Evolutionary conservation across 2,329 filamentous ascomycete species (phyloP).

Genomic region (Fusarium sp.): DNA sequence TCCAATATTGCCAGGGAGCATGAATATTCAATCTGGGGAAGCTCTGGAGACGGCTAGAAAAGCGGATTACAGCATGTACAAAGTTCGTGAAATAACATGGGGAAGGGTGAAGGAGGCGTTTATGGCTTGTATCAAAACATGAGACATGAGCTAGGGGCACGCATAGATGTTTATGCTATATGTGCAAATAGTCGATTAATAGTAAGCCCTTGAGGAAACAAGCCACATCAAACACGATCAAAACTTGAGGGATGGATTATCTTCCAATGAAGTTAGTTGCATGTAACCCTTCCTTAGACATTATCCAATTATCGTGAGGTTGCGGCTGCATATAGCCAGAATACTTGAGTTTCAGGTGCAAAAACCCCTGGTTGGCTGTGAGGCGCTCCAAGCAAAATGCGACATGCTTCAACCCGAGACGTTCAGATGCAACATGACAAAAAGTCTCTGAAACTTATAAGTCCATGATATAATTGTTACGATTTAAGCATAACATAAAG

Average conservation of each 20-base stretch:
- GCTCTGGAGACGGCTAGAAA: conserved; percentile 13
- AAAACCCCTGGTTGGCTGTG: conserved; percentile 18
- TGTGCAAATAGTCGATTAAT: conserved; percentile 33
- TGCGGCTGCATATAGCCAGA: conserved; percentile 12
- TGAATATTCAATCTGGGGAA: conserved; percentile 21
- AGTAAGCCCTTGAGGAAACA: conserved; percentile 21
- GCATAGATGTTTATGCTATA: conserved; percentile 9
- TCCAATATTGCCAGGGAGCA: conserved; percentile 23
- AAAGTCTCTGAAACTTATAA: neutral
- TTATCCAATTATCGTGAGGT: conserved; percentile 15
- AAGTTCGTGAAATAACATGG: conserved; percentile 24
- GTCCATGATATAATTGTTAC: neutral
- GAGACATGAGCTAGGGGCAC: conserved; percentile 33
- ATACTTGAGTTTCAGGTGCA: conserved; percentile 29
- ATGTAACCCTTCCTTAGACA: neutral
- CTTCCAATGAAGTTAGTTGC: conserved; percentile 17
- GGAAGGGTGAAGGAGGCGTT: conserved; percentile 36
- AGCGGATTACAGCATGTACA: conserved; percentile 25
- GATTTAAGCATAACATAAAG: neutral
- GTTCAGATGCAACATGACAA: conserved; percentile 4
- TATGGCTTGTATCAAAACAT: conserved; percentile 31
- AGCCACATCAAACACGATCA: conserved; percentile 19
- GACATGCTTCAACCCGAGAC: conserved; percentile 19
- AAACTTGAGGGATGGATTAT: conserved; percentile 1
- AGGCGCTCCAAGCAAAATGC: conserved; percentile 24